Evolutionary conservation across 1,284 basidiomycete species (phyloP), one percentile per base, ranked within the genome.

Genomic region (Microbotryum silenes-acaulis): DNA sequence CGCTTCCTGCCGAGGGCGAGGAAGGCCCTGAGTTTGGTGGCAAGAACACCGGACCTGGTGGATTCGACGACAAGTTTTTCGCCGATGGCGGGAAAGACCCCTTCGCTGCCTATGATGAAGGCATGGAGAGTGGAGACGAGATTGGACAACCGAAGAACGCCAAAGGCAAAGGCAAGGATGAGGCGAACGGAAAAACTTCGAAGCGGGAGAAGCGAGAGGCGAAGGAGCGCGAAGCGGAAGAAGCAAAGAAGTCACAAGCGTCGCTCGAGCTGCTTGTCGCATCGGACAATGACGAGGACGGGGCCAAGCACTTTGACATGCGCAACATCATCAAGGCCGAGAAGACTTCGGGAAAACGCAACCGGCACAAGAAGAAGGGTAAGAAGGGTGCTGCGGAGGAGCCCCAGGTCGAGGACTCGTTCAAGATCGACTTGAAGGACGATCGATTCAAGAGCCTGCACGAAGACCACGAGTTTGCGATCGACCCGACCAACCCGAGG

Each of bases 401-500:
- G 54, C 70, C 71, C 16, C 75, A 76, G 57, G 77, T 77, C 50
- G 71, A 76, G n/a, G 75, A 76, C 42, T 74, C 72, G 61, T 97
- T 97, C 77, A 77, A 80, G 54, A 85, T 98, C 70, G 81, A 99
- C 73, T 84, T 91, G 60, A 82, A 84, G 70, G 96, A 99, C 73
- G 82, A 87, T 6, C 85, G 96, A 31, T 98, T 98, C 81, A 83
- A 83, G 68, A 86, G 83, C 12, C 73, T 97, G 53, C 87, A 92
- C 73, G 89, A 97, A 68, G 89, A 98, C 73, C 85, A 91, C 71
- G 82, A 85, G 51, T 98, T 90, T 72, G 93, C 94, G 0, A 91
- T 99, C 70, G 96, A 98, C 75, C 94, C 96, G 23, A 90, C 85
- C 54, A 90, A 97, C 77, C 91, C 94, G 74, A 88, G 85, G 91